phyloP scores from a whole-genome alignment of 225 moss, liverwort and hornwort genomes.

The Climacium dendroides region DNA sequence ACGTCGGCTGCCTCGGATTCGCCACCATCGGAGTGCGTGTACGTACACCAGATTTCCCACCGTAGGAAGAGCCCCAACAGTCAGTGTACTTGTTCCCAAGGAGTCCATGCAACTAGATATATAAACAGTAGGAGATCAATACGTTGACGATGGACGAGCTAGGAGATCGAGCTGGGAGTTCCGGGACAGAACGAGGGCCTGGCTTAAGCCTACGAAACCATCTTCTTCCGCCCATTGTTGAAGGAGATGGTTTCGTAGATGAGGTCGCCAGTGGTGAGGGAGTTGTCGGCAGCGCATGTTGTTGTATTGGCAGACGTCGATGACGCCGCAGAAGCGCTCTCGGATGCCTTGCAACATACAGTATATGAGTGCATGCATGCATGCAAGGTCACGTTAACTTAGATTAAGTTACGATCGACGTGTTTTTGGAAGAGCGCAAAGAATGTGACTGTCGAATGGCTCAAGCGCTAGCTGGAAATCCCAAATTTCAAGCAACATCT shows the following conservation, averaged over 20 bases:
- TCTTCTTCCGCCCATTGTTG: background rate
- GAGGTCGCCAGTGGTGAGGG: slow-evolving; percentile 27
- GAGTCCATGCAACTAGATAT: slow-evolving; percentile 15
- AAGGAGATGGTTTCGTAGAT: slow-evolving; percentile 11
- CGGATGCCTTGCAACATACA: slow-evolving; percentile 3
- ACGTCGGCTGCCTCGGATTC: slow-evolving; percentile 3
- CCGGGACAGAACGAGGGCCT: slow-evolving; percentile 33
- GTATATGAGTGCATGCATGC: background rate
- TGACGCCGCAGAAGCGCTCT: background rate
- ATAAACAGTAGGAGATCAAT: slow-evolving; percentile 41
- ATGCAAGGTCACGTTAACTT: background rate
- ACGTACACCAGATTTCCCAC: background rate
- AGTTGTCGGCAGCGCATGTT: slow-evolving; percentile 22
- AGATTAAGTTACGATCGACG: background rate
- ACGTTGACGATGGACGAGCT: slow-evolving; percentile 16
- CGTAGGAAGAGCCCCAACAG: background rate
- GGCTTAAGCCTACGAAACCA: too few relatives aligned
- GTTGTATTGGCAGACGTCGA: slow-evolving; percentile 23
- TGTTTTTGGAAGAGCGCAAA: background rate
- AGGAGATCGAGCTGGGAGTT: slow-evolving; percentile 28
- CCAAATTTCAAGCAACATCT: background rate
- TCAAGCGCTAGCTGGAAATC: background rate
- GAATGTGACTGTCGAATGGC: background rate
- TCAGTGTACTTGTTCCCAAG: background rate
- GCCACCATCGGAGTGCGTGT: slow-evolving; percentile 25